Evolutionary conservation across 345 rosid species (phyloP), one percentile per base, ranked within the genome.

Genomic region (Cardamine resedifolia): DNA sequence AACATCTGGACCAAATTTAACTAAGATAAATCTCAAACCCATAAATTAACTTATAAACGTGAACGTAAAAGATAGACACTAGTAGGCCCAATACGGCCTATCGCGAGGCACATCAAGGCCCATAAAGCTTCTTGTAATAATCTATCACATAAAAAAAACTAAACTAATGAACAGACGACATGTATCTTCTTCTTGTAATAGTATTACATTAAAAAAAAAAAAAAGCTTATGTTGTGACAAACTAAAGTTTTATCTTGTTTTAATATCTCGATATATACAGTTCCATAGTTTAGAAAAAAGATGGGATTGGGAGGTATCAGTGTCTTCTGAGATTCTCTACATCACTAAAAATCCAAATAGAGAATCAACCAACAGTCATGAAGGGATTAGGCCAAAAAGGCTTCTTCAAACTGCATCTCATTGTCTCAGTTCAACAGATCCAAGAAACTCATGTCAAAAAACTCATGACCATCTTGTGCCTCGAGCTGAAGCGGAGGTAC

Each of bases 401-500:
- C 47, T n/a, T 24, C 33, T 15, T 36, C 41, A 61, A 14, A 19
- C 11, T 20, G 5, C 19, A 19, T 15, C 38, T 24, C 51, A 6
- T 4, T 8, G 19, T 45, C 58, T 76, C 44, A 64, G 6, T 56
- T 56, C 71, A 47, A 7, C n/a, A 43, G 11, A 55, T 70, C 77
- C 50, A 58, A 26, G 27, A 68, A 71, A 20, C 65, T 57, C 26
- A 71, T 24, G 24, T 79, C 73, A 3, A 57, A 20, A 5, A 71
- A 56, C 15, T 58, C 70, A 5, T 52, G 43, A 48, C 65, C 70
- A 39, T 83, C 79, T 18, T 67, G 76, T 3, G 36, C 53, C 47
- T 72, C 64, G 7, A 61, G 49, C 49, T 78, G 74, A 56, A 77
- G 63, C n/a, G 72, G 69, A 18, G 65, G 66, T 8, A 70, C 9